Evolutionary conservation across 768 basidiomycete genomes (phyloP), one percentile per base, ranked within the genome.

Genomic region (Termitomyces sp.): DNA sequence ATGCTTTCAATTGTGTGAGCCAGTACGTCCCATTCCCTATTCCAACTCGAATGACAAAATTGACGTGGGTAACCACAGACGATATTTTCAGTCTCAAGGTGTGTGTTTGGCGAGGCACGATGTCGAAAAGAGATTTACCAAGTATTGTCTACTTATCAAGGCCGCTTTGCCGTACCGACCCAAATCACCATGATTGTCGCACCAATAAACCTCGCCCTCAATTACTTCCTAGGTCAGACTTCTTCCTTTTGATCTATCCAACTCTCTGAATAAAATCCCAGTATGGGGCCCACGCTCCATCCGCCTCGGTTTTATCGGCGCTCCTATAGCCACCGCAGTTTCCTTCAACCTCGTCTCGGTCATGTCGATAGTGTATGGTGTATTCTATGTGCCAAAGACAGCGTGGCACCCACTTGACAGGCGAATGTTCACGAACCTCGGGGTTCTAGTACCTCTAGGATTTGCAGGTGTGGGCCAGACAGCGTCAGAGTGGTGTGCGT

Each of bases 401-500:
- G 95, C 95, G 0, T 98, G 95, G 94, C 80, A 89, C 60, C 93
- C 92, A 0, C 67, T 92, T 33, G 80, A 80, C 0, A 71, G 78
- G 46, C 78, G 84, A 8, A 82, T 83, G 65, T 89, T 94, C 69
- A 83, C 81, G 3, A 81, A 79, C 57, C 79, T 94, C 23, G 84
- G 87, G 0, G 72, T 89, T 7, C 71, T 97, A 44, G 77, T 88
- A 5, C 84, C 82, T 46, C 79, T 98, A 0, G 93, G 95, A 0
- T 65, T 95, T 3, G 90, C 91, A 12, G 95, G 97, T 9, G 84
- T 93, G 79, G 86, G 86, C 0, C 93, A 94, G 70, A 88, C 84
- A 4, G 92, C 91, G 1, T 86, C 85, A 4, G 96, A 97, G 72
- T 98, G 95, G 96, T 98, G 95, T 95, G 88, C 89, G 40, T 96